These are phyloP conservation scores for Diaporthe capsici DNA, from an alignment of 2,329 filamentous ascomycete genomes.

Conservation along the genomic window DNA sequence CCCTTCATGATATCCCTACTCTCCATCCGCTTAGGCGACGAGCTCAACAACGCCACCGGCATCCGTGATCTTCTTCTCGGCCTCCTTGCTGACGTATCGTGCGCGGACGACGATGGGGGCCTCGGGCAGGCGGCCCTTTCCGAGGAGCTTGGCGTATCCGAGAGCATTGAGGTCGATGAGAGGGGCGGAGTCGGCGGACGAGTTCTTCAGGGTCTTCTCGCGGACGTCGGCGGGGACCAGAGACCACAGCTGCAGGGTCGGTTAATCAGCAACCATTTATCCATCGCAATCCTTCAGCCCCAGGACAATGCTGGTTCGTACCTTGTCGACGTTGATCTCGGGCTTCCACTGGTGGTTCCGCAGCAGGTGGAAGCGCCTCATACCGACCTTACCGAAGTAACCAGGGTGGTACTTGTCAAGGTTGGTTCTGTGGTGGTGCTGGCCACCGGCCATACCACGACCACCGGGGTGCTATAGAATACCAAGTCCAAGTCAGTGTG, in stretches of 20 bases:
- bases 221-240: constrained; percentile 94
- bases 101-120: constrained; percentile 95
- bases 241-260: constrained; percentile 82
- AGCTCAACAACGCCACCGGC: constrained; percentile 96
- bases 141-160: constrained; percentile 98
- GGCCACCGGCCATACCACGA: constrained; percentile 95
- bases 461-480: constrained; percentile 71
- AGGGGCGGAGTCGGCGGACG: constrained; percentile 90
- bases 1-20: constrained; percentile 17
- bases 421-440: constrained; percentile 97
- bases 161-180: constrained; percentile 97
- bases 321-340: constrained; percentile 98
- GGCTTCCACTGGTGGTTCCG: constrained; percentile 99
- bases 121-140: constrained; percentile 95
- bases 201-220: constrained; percentile 87
- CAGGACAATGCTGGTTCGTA: constrained; percentile 57
- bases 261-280: constrained; percentile 45
- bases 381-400: constrained; percentile 99
- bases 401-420: constrained; percentile 90
- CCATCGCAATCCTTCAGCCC: not conserved
- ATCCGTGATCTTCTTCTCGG: constrained; percentile 99
- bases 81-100: constrained; percentile 94
- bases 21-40: constrained; percentile 77
- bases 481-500: constrained; percentile 10
- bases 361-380: constrained; percentile 97